Evolutionary conservation across 2,329 filamentous ascomycete genomes (phyloP).

Genomic region (Calonectria hongkongensis): DNA sequence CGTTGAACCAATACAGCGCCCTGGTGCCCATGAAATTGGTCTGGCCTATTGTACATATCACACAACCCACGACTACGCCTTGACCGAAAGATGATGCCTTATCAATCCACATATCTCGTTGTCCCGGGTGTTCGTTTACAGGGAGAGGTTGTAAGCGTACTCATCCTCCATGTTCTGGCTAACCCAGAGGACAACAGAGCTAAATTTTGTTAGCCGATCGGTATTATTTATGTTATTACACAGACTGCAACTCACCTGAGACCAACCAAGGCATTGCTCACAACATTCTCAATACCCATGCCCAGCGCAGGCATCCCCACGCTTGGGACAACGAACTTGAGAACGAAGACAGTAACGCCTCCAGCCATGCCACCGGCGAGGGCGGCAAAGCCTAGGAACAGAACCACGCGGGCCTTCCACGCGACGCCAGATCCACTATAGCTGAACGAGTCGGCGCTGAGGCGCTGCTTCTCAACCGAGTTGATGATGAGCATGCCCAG

Average conservation of each 20-base stretch:
- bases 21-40: slow-evolving; percentile 5
- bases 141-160: slow-evolving; percentile 80
- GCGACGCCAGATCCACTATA: slow-evolving; percentile 79
- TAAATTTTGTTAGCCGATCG: slow-evolving; percentile 55
- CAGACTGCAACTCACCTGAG: slow-evolving; percentile 67
- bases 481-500: slow-evolving; percentile 84
- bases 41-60: slow-evolving; percentile 46
- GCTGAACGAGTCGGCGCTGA: slow-evolving; percentile 78
- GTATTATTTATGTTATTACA: too few species aligned
- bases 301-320: slow-evolving; percentile 76
- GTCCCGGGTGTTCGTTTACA: slow-evolving; percentile 61
- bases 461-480: slow-evolving; percentile 79
- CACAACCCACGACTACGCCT: slow-evolving; percentile 38
- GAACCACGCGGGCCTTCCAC: slow-evolving; percentile 81
- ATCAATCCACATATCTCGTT: slow-evolving; percentile 28
- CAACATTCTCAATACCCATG: slow-evolving; percentile 81
- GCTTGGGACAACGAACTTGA: slow-evolving; percentile 77
- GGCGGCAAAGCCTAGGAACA: slow-evolving; percentile 80
- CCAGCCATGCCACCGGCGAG: slow-evolving; percentile 81
- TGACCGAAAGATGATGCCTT: background rate
- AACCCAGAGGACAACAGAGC: slow-evolving; percentile 79
- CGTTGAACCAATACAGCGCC: slow-evolving; percentile 31
- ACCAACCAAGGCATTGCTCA: slow-evolving; percentile 78
- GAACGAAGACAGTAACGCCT: slow-evolving; percentile 80
- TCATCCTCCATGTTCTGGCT: slow-evolving; percentile 85